A percentile compares a stretch with the other conserved stretches of the same genome.
These are phyloP conservation scores for Ustilaginoidea virens DNA, from an alignment of 2,329 filamentous ascomycete genomes.

Conservation along the genomic window DNA sequence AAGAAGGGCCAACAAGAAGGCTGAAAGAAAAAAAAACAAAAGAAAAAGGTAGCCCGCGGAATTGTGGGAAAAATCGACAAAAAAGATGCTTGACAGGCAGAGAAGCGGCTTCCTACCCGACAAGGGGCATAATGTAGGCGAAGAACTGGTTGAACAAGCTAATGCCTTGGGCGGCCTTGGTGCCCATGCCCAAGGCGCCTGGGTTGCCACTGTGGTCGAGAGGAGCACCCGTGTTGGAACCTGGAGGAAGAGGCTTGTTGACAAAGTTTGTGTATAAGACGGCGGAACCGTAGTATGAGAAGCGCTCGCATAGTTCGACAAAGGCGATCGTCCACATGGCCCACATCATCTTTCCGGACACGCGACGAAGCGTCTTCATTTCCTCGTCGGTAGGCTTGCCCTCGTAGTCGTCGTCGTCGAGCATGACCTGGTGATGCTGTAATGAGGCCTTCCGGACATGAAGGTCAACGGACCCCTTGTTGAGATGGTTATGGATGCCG, in stretches of 20 bases:
- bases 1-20: too few species aligned
- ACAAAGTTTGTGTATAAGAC: constrained; percentile 56
- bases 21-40: not conserved
- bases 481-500: constrained; percentile 12
- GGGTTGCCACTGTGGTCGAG: constrained; percentile 18
- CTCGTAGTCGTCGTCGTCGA: constrained; percentile 15
- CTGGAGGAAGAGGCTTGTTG: constrained; percentile 35
- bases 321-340: constrained; percentile 55
- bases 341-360: constrained; percentile 50
- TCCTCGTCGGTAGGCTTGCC: constrained; percentile 46
- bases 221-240: constrained; percentile 37
- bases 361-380: constrained; percentile 41
- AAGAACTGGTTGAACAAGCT: constrained; percentile 44
- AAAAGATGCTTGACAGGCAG: not conserved
- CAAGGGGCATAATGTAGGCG: constrained; percentile 42
- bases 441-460: constrained; percentile 7
- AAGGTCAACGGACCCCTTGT: constrained; percentile 14
- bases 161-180: constrained; percentile 34
- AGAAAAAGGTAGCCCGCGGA: too few species aligned
- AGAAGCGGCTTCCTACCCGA: constrained; percentile 24
- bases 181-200: constrained; percentile 42
- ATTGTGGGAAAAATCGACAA: not conserved
- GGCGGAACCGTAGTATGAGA: constrained; percentile 61
- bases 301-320: constrained; percentile 61
- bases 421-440: constrained; percentile 8